Evolutionary conservation across 1,284 basidiomycete species (phyloP).

Genomic region (Exobasidium rhododendri): DNA sequence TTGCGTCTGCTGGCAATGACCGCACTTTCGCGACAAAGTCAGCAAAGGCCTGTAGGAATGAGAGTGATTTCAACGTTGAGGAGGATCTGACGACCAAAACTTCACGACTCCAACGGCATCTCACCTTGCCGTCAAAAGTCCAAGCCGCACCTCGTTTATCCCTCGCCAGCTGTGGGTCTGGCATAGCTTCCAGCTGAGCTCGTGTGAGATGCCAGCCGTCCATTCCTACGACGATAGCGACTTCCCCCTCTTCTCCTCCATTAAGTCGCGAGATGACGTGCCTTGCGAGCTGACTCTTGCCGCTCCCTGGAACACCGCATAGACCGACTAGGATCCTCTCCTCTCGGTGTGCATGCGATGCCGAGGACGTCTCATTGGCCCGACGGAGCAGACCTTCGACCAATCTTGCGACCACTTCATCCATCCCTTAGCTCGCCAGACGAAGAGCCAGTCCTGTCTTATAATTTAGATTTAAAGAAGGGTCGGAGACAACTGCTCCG

Average conservation of each 20-base stretch:
- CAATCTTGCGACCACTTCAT: neutral
- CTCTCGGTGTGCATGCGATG: too few species aligned
- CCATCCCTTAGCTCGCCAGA: too few species aligned
- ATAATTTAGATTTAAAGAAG: too few species aligned
- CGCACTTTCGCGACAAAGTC: conserved; percentile 41
- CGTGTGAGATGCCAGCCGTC: conserved; percentile 75
- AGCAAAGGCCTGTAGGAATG: neutral
- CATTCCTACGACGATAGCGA: conserved; percentile 66
- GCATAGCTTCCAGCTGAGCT: conserved; percentile 65
- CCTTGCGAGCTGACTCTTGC: conserved; percentile 71
- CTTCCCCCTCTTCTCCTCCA: neutral
- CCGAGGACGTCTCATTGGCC: neutral
- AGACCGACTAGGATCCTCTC: conserved; percentile 64
- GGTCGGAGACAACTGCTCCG: too few species aligned
- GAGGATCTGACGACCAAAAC: neutral
- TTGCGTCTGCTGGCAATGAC: conserved; percentile 9
- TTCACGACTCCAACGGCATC: conserved; percentile 6
- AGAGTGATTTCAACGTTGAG: neutral
- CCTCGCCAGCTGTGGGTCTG: conserved; percentile 57
- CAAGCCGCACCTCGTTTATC: conserved; percentile 48
- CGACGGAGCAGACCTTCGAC: neutral
- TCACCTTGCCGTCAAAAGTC: conserved; percentile 44
- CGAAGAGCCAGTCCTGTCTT: too few species aligned
- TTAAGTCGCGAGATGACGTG: conserved; percentile 59
- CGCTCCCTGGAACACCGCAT: conserved; percentile 75